Conservation (phyloP, 169 alveolate species). For the Eimeria tenella region DNA sequence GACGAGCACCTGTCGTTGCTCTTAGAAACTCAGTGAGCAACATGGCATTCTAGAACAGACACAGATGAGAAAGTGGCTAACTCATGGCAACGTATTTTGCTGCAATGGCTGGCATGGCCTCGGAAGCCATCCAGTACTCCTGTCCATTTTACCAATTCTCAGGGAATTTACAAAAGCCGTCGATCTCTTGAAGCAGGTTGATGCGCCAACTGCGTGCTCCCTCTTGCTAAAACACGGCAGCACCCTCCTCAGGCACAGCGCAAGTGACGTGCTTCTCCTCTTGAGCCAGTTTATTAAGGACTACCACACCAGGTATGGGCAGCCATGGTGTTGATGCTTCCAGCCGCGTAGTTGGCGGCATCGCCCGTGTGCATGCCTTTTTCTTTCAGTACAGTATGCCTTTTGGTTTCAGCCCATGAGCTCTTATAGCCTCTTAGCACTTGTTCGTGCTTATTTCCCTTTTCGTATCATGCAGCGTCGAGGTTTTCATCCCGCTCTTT, state of each 20-base stretch:
- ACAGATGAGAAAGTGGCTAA: no score
- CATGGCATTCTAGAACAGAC: no score
- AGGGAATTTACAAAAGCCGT: constrained; percentile 67
- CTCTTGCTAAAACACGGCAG: constrained; percentile 75
- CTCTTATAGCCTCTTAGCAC: neutral
- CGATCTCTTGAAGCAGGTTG: constrained; percentile 68
- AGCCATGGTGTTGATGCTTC: neutral
- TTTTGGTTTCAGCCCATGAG: neutral
- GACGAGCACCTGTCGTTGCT: constrained; percentile 75
- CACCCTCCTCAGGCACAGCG: constrained; percentile 60
- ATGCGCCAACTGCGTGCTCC: constrained; percentile 78
- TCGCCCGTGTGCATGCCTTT: neutral
- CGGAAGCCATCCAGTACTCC: no score
- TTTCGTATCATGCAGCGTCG: constrained; percentile 66
- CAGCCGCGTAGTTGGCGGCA: constrained; percentile 5
- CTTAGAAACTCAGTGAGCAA: constrained; percentile 41
- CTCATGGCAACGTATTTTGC: no score
- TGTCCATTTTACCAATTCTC: neutral
- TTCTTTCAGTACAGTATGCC: neutral
- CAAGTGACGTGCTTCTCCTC: constrained; percentile 67
- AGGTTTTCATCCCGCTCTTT: constrained; percentile 77
- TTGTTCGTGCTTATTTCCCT: no score
- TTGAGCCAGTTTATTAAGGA: constrained; percentile 51
- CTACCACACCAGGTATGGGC: constrained; percentile 68
- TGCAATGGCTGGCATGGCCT: no score